Conservation (phyloP, 208 protist species). For the Trypanosoma grayi region DNA sequence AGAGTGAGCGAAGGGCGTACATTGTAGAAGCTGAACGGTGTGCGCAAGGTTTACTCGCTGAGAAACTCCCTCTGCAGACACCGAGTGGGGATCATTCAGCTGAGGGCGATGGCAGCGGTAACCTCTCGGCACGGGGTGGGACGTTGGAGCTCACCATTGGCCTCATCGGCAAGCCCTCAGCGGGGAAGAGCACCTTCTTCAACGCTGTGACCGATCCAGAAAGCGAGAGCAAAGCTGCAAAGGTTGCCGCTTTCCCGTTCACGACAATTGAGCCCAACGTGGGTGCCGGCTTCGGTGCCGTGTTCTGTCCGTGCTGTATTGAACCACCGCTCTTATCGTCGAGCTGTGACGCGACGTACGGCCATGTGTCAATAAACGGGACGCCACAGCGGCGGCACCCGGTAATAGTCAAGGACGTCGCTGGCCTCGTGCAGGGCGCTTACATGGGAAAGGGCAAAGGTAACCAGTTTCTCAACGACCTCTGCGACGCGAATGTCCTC, state of each 20-base stretch:
- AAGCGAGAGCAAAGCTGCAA: conserved; percentile 73
- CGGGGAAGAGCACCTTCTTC: conserved; percentile 94
- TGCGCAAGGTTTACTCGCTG: not conserved
- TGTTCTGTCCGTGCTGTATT: conserved; percentile 73
- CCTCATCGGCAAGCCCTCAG: conserved; percentile 91
- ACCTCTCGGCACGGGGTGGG: conserved; percentile 27
- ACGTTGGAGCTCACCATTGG: conserved; percentile 85
- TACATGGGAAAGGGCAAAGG: conserved; percentile 91
- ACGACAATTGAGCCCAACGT: conserved; percentile 95
- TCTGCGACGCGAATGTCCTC: conserved; percentile 91
- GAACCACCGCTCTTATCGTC: not conserved
- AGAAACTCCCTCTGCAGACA: not conserved
- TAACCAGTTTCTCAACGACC: conserved; percentile 95
- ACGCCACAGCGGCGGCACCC: conserved; percentile 68
- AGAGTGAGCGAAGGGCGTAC: not conserved
- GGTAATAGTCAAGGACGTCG: conserved; percentile 89
- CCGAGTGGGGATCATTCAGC: not conserved
- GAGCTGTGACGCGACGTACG: conserved; percentile 62
- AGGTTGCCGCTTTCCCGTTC: conserved; percentile 91
- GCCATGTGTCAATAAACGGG: conserved; percentile 42
- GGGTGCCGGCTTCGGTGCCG: conserved; percentile 46
- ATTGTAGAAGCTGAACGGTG: conserved; percentile 12
- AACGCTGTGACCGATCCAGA: conserved; percentile 90
- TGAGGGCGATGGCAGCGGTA: not conserved
- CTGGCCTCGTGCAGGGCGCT: conserved; percentile 93